A percentile compares a stretch with the other conserved stretches of the same genome.
These are phyloP conservation scores for Priceomyces medius DNA, from an alignment of 805 yeast genomes.

Conservation along the genomic window DNA sequence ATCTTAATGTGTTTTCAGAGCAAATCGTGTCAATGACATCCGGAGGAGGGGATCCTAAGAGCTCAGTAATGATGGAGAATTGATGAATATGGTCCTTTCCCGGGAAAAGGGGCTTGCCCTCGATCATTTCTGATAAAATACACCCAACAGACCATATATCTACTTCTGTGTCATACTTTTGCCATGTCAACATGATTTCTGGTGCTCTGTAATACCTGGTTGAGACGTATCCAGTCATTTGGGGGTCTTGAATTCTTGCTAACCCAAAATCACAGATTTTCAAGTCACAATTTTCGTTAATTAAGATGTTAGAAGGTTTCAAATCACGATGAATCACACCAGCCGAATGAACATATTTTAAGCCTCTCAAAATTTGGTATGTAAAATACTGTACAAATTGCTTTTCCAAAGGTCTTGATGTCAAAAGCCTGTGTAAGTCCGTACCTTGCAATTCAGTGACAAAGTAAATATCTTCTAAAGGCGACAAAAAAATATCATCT, in stretches of 20 bases:
- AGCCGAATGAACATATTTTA: constrained; percentile 87
- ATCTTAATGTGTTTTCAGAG: constrained; percentile 89
- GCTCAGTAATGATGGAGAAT: constrained; percentile 93
- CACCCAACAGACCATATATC: constrained; percentile 99
- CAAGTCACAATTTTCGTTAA: constrained; percentile 87
- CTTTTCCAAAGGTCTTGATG: constrained; percentile 90
- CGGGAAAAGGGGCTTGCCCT: constrained; percentile 95
- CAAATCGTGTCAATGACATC: constrained; percentile 96
- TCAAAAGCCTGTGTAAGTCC: constrained; percentile 85
- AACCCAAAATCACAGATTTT: constrained; percentile 93
- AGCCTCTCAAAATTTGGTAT: constrained; percentile 88
- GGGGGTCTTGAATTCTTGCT: constrained; percentile 97
- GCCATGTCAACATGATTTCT: constrained; percentile 98
- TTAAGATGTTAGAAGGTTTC: constrained; percentile 80
- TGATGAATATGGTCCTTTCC: constrained; percentile 99
- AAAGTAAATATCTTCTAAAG: constrained; percentile 91
- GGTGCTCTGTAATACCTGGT: constrained; percentile 97
- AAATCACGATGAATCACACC: constrained; percentile 90
- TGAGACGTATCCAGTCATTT: constrained; percentile 97
- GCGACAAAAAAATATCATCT: constrained; percentile 91
- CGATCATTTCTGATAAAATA: constrained; percentile 95
- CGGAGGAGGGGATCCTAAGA: constrained; percentile 92
- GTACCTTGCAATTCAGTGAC: constrained; percentile 98
- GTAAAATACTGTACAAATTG: constrained; percentile 96
- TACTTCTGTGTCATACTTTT: constrained; percentile 92